A percentile compares a stretch with the other conserved stretches of the same genome.
Evolutionary conservation across 192 early-diverging fungal species (phyloP).

Genomic region (Allomyces macrogynus): DNA sequence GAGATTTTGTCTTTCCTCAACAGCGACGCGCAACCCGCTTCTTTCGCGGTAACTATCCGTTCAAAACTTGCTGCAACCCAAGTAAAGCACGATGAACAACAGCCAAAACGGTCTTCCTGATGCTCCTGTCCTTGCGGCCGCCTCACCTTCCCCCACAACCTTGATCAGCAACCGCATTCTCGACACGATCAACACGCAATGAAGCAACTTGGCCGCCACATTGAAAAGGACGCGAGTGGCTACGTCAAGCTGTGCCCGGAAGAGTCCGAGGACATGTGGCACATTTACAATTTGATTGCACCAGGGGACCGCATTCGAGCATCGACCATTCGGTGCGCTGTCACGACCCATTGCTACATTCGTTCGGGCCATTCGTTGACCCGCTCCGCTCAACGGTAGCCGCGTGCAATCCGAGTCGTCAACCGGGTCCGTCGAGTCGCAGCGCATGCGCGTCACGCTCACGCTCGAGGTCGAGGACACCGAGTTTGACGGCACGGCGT

Average conservation of each 20-base stretch:
- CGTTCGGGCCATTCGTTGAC: too few relatives aligned
- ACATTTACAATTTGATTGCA: slow-evolving; percentile 71
- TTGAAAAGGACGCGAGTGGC: slow-evolving; percentile 52
- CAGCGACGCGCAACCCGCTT: too few relatives aligned
- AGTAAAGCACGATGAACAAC: too few relatives aligned
- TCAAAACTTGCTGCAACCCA: too few relatives aligned
- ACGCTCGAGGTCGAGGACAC: slow-evolving; percentile 68
- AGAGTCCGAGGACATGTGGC: slow-evolving; percentile 96
- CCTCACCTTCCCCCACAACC: too few relatives aligned
- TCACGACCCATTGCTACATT: neutral
- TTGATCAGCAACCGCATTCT: too few relatives aligned
- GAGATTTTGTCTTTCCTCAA: too few relatives aligned
- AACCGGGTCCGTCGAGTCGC: slow-evolving; percentile 74
- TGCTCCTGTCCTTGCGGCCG: too few relatives aligned
- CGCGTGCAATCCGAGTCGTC: slow-evolving; percentile 68
- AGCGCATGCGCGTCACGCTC: slow-evolving; percentile 54
- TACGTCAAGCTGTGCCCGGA: slow-evolving; percentile 64
- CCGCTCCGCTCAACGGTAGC: slow-evolving; percentile 13
- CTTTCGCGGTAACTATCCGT: too few relatives aligned
- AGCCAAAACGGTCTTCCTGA: too few relatives aligned
- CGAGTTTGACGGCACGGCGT: slow-evolving; percentile 76
- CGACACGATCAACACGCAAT: slow-evolving; percentile 4
- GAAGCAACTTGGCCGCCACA: slow-evolving; percentile 23
- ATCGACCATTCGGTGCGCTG: slow-evolving; percentile 50
- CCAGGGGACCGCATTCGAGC: slow-evolving; percentile 71